Base-by-base conservation (phyloP, 2,329 filamentous ascomycete genomes). In the Botryotinia convoluta region DNA sequence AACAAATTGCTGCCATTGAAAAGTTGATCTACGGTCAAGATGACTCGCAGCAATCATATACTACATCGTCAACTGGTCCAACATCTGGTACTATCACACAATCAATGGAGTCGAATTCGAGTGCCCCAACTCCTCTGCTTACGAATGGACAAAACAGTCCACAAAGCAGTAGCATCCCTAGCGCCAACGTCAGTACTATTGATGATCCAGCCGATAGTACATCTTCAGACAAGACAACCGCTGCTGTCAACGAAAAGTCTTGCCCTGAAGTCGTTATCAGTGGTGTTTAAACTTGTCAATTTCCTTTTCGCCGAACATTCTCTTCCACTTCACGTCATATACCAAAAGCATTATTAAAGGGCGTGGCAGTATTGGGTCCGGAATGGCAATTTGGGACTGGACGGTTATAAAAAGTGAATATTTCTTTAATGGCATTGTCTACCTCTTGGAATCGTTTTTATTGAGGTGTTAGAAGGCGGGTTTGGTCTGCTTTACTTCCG, bases 101-200 rank as follows among this genome's bases (percentile, higher is more conserved):
- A 12, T 82, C 81, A 59, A 81, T 86, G 63, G 82, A 85, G 74
- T 82, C 85, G 77, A 82, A 84, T 79, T 86, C 90, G 71, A 84
- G 85, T 16, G 86, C 87, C 0, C 88, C 90, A 14, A 92, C 91
- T 0, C 92, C 92, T 1, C 86, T 86, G 35, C 85, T 93, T 71
- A 92, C 90, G 2, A 91, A 87, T 77, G 91, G 91, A 77, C 88
- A 88, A 57, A 92, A 92, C 79, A 92, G 89, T 75, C 90, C 90
- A 2, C 89, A 90, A 77, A 92, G 88, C 80, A 90, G 85, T 80
- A 90, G 87, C 74, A 85, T 90, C 3, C 88, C 90, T 7, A 93
- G 90, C 81, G 88, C 89, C 3, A 89, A 86, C 76, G 85, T 85
- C 54, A 90, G 89, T 78, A 87, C 77, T 26, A 79, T 80, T 51